Evolutionary conservation across 2,329 filamentous ascomycete species (phyloP).

Genomic region (Aureobasidium sp.): DNA sequence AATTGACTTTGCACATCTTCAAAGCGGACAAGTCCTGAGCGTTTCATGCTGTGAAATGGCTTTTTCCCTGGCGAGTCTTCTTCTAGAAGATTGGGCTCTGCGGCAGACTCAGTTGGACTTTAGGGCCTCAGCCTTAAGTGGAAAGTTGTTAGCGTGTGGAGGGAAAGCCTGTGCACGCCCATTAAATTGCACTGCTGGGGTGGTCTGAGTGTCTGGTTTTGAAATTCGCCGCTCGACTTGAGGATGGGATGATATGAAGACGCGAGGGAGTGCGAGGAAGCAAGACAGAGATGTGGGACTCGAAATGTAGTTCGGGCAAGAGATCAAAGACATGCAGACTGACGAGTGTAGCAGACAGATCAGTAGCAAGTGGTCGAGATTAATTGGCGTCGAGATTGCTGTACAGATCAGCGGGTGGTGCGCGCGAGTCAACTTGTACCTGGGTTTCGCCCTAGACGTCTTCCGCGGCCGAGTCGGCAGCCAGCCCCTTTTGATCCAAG

Average conservation of each 20-base stretch:
- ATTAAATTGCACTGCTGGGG: constrained; percentile 13
- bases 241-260: background rate
- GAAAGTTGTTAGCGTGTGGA: constrained; percentile 14
- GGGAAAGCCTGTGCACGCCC: constrained; percentile 6
- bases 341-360: constrained; percentile 10
- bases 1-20: background rate
- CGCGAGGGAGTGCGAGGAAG: background rate
- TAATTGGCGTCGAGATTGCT: constrained; percentile 4
- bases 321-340: background rate
- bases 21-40: background rate
- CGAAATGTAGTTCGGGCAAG: background rate
- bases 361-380: background rate
- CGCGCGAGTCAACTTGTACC: constrained; percentile 1
- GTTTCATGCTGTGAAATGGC: constrained; percentile 10
- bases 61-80: background rate
- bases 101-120: constrained; percentile 3
- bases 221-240: background rate
- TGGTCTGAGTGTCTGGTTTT: constrained; percentile 11
- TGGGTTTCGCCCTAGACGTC: constrained; percentile 8
- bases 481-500: constrained; percentile 10
- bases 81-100: constrained; percentile 11
- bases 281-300: background rate
- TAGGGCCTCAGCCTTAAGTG: constrained; percentile 16
- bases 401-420: constrained; percentile 2
- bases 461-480: constrained; percentile 12